Percentiles rank a stretch among this genome's conserved stretches.
phyloP scores from a whole-genome alignment of 2,329 filamentous ascomycete species.

The Neopestalotiopsis sp. region DNA sequence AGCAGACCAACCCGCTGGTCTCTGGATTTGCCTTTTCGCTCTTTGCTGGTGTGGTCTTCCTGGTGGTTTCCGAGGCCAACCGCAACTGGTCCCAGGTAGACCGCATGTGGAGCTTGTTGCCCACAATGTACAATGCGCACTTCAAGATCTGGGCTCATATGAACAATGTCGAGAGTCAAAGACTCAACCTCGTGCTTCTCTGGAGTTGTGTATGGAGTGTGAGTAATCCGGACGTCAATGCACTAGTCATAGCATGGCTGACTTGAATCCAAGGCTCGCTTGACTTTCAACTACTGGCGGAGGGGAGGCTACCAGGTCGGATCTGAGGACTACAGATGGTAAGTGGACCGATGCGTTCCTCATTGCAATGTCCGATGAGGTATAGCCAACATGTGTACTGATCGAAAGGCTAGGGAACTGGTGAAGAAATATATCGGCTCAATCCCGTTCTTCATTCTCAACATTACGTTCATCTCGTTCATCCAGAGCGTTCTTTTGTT shows the following conservation, averaged over 20 bases:
- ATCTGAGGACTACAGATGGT: conserved; percentile 94
- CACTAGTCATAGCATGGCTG: not conserved
- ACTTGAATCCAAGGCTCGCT: conserved; percentile 59
- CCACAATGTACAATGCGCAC: conserved; percentile 85
- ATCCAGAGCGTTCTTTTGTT: conserved; percentile 84
- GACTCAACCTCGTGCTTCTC: conserved; percentile 74
- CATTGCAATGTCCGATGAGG: too few species aligned
- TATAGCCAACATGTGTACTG: not conserved
- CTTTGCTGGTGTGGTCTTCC: conserved; percentile 72
- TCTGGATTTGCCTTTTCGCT: conserved; percentile 75
- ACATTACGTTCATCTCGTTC: conserved; percentile 87
- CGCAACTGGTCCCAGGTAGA: conserved; percentile 98
- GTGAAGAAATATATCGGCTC: conserved; percentile 70
- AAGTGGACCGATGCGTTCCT: conserved; percentile 21
- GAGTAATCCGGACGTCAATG: conserved; percentile 38
- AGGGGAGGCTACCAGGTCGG: conserved; percentile 90
- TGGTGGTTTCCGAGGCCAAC: conserved; percentile 83
- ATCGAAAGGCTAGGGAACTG: conserved; percentile 60
- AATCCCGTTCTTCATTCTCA: conserved; percentile 80
- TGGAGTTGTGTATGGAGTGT: conserved; percentile 83
- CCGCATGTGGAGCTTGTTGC: conserved; percentile 87
- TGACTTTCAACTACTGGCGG: conserved; percentile 97
- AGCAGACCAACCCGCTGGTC: conserved; percentile 85
- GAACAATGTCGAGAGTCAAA: conserved; percentile 70
- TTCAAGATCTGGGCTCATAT: conserved; percentile 83